Percentiles rank a stretch among this genome's conserved stretches.
phyloP scores from a whole-genome alignment of 305 asterid species.

The Fraxinus floribunda region DNA sequence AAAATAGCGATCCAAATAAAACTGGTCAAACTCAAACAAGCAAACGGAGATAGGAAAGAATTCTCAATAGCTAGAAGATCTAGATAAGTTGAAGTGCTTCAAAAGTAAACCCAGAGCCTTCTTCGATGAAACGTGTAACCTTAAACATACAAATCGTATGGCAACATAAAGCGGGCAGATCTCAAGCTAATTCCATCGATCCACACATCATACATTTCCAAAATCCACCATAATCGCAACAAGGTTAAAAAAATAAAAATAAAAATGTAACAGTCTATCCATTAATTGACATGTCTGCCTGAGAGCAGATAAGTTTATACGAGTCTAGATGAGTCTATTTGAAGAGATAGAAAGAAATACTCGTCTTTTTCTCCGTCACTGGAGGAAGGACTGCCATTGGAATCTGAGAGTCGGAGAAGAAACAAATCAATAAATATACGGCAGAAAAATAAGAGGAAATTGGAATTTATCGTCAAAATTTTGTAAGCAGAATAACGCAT shows the following conservation, averaged over 20 bases:
- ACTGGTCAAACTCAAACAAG: neutral
- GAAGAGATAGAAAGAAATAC: constrained; percentile 33
- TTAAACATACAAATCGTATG: constrained; percentile 15
- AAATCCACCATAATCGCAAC: constrained; percentile 11
- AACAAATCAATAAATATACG: neutral
- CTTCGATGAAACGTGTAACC: neutral
- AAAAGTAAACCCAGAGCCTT: constrained; percentile 21
- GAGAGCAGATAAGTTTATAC: constrained; percentile 15
- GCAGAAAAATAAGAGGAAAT: constrained; percentile 9
- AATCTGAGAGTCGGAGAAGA: constrained; percentile 55
- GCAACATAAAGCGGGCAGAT: constrained; percentile 39
- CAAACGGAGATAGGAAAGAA: constrained; percentile 3
- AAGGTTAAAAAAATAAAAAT: constrained; percentile 8
- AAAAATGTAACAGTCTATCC: constrained; percentile 2
- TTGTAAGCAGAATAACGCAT: constrained; percentile 26
- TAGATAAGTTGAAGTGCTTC: constrained; percentile 10
- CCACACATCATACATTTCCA: constrained; percentile 21
- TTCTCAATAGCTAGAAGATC: constrained; percentile 23
- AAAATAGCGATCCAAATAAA: constrained; percentile 5
- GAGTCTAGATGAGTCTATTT: neutral
- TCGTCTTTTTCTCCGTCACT: constrained; percentile 71
- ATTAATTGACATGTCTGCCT: constrained; percentile 18
- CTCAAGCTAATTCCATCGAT: constrained; percentile 32
- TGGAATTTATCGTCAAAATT: constrained; percentile 16
- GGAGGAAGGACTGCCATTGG: constrained; percentile 57